A percentile compares a stretch with the other conserved stretches of the same genome.
phyloP scores from a whole-genome alignment of 2,329 filamentous ascomycete genomes.

The Rutstroemia sp. region DNA sequence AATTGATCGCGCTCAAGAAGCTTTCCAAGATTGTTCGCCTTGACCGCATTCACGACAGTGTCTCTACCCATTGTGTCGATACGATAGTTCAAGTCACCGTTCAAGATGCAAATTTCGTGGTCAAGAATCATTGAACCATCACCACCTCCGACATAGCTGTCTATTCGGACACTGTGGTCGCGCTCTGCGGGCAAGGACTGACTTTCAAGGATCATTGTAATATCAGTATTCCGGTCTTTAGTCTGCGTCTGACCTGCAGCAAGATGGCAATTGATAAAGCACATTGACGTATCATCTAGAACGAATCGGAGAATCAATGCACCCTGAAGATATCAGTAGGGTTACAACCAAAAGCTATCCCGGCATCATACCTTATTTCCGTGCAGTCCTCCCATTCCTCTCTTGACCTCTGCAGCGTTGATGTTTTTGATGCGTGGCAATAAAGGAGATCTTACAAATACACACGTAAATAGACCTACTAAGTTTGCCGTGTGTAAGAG shows the following conservation, averaged over 20 bases:
- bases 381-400: slow-evolving; percentile 89
- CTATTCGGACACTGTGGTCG: slow-evolving; percentile 59
- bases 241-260: slow-evolving; percentile 90
- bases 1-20: slow-evolving; percentile 91
- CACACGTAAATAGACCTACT: slow-evolving; percentile 90
- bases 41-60: slow-evolving; percentile 79
- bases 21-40: slow-evolving; percentile 72
- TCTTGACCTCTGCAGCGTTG: slow-evolving; percentile 77
- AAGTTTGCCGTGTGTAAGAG: slow-evolving; percentile 83
- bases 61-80: slow-evolving; percentile 96
- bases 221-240: slow-evolving; percentile 83
- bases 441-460: slow-evolving; percentile 82
- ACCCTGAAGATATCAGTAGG: slow-evolving; percentile 41
- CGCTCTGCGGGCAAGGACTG: slow-evolving; percentile 65
- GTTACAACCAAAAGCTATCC: background rate
- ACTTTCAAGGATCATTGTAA: slow-evolving; percentile 81
- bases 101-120: slow-evolving; percentile 94
- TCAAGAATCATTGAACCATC: slow-evolving; percentile 93
- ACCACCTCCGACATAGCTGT: slow-evolving; percentile 83
- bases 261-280: slow-evolving; percentile 95
- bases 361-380: slow-evolving; percentile 66
- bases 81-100: slow-evolving; percentile 95
- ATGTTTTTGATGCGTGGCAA: slow-evolving; percentile 71
- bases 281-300: slow-evolving; percentile 87
- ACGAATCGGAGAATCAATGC: slow-evolving; percentile 88